Evolutionary conservation across 2,329 filamentous ascomycete genomes (phyloP).

Genomic region (Zymoseptoria ardabiliae): DNA sequence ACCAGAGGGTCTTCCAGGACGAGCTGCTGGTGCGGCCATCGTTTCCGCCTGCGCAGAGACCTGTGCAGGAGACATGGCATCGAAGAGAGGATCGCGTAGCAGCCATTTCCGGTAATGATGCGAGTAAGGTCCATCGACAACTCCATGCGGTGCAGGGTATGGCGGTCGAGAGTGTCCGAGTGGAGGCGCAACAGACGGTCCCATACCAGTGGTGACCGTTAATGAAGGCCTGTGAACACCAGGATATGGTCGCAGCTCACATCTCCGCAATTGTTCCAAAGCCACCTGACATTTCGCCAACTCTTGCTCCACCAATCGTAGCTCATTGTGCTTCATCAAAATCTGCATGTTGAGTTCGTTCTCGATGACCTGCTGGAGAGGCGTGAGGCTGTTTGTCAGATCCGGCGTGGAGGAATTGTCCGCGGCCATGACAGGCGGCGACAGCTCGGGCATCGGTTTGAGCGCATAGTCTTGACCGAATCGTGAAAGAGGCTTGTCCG

Average conservation of each 20-base stretch:
- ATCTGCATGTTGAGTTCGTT: slow-evolving; percentile 88
- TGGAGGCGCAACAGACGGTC: slow-evolving; percentile 57
- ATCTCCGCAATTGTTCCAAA: slow-evolving; percentile 86
- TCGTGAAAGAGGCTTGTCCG: not conserved
- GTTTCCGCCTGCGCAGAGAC: slow-evolving; percentile 17
- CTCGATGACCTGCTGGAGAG: slow-evolving; percentile 65
- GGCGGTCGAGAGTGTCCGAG: slow-evolving; percentile 60
- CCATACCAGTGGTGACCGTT: slow-evolving; percentile 66
- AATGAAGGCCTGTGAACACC: slow-evolving; percentile 59
- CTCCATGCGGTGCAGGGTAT: slow-evolving; percentile 82
- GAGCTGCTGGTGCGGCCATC: slow-evolving; percentile 50
- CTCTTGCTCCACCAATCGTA: slow-evolving; percentile 91
- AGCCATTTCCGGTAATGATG: slow-evolving; percentile 95
- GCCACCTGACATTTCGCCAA: slow-evolving; percentile 91
- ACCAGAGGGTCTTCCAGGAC: slow-evolving; percentile 71
- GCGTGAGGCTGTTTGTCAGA: slow-evolving; percentile 31
- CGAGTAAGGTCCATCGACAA: slow-evolving; percentile 85
- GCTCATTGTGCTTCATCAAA: slow-evolving; percentile 85
- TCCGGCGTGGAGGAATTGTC: slow-evolving; percentile 2
- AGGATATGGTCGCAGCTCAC: slow-evolving; percentile 85
- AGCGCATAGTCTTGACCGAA: slow-evolving; percentile 3
- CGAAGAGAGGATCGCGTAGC: slow-evolving; percentile 79
- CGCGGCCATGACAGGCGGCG: slow-evolving; percentile 6
- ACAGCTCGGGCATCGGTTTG: not conserved
- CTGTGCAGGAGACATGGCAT: slow-evolving; percentile 39